Evolutionary conservation across 2,329 filamentous ascomycete species (phyloP).

Genomic region (Phyllosticta capitalensis): DNA sequence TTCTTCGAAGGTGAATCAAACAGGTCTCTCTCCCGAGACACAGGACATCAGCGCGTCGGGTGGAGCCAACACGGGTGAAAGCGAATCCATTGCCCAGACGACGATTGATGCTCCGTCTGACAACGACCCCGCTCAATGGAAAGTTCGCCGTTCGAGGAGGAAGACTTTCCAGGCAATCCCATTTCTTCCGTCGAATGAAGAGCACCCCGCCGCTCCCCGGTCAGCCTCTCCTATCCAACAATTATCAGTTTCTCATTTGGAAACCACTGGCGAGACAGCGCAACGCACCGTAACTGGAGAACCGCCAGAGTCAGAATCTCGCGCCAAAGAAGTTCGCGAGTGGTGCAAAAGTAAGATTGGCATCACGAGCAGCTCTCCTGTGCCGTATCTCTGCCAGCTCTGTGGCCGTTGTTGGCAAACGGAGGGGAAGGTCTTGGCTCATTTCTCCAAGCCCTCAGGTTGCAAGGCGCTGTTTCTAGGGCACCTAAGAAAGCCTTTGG

Average conservation of each 20-base stretch:
- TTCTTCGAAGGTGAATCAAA: neutral
- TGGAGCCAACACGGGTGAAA: neutral
- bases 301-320: neutral
- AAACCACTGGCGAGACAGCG: neutral
- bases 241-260: neutral
- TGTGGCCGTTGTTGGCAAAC: neutral
- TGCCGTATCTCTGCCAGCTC: neutral
- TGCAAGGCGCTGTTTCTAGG: neutral
- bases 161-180: neutral
- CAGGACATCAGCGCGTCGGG: neutral
- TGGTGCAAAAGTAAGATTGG: neutral
- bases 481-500: neutral
- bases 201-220: neutral
- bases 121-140: neutral
- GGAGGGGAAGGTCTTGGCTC: neutral
- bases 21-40: neutral
- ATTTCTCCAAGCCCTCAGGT: neutral
- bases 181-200: neutral
- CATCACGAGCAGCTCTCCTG: neutral
- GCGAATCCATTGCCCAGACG: neutral
- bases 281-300: neutral
- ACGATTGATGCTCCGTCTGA: neutral
- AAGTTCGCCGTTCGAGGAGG: neutral
- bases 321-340: neutral
- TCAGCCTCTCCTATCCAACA: neutral